Conservation (phyloP, 331 rosid genomes). For the Malus hybrid region DNA sequence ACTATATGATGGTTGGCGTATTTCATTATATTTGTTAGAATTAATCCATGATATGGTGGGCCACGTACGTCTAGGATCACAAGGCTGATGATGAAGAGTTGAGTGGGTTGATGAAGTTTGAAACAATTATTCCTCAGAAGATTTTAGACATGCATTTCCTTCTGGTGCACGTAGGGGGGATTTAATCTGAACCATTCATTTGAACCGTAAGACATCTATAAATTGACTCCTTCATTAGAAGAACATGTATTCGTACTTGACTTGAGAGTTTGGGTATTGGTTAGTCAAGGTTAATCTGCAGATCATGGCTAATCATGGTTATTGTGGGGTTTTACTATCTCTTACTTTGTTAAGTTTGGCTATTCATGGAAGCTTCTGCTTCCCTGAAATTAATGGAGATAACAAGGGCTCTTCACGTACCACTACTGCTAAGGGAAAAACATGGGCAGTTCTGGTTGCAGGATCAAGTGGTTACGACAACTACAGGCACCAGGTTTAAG, state of each 20-base stretch:
- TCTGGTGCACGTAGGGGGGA: neutral
- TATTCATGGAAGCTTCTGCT: neutral
- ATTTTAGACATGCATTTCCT: neutral
- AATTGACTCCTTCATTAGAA: neutral
- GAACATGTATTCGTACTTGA: neutral
- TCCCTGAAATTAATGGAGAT: neutral
- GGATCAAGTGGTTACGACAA: slow-evolving; percentile 41
- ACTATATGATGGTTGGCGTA: no score
- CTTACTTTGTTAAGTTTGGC: neutral
- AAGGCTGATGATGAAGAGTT: neutral
- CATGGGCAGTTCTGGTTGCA: slow-evolving; percentile 63
- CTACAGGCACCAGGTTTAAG: slow-evolving; percentile 60
- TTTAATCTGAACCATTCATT: neutral
- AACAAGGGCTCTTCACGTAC: neutral
- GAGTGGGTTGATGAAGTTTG: neutral
- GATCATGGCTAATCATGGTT: neutral
- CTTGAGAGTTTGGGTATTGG: neutral
- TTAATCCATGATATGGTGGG: no score
- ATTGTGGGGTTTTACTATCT: neutral
- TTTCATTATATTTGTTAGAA: no score
- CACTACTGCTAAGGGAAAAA: slow-evolving; percentile 16
- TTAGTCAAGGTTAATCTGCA: neutral
- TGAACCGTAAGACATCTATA: neutral
- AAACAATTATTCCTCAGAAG: neutral
- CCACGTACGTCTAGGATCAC: neutral